phyloP scores from a whole-genome alignment of 345 rosid genomes.

The Reutealis trisperma region DNA sequence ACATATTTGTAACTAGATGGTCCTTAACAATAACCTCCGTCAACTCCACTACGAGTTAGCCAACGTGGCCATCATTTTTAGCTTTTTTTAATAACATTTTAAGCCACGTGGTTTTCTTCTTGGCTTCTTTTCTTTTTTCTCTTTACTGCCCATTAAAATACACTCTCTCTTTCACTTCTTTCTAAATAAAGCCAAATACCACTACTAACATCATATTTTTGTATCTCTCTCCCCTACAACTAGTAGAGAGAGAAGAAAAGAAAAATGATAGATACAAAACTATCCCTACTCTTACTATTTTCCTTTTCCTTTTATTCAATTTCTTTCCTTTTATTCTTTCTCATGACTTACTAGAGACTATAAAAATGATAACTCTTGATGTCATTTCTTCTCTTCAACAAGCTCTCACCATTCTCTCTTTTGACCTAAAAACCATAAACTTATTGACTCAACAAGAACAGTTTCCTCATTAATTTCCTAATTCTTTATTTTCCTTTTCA shows the following conservation, averaged over 20 bases:
- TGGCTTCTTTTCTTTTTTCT: neutral
- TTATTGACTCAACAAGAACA: neutral
- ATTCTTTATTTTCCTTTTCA: constrained; percentile 41
- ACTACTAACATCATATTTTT: neutral
- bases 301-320: constrained; percentile 16
- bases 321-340: constrained; percentile 23
- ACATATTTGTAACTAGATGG: no score
- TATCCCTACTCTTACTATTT: constrained; percentile 14
- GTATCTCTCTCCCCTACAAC: neutral
- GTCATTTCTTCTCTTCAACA: constrained; percentile 54
- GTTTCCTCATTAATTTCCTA: neutral
- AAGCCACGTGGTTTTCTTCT: no score
- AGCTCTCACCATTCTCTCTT: constrained; percentile 44
- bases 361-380: constrained; percentile 38
- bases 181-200: constrained; percentile 15
- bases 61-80: no score
- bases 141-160: neutral
- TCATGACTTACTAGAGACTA: constrained; percentile 28
- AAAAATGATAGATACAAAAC: neutral
- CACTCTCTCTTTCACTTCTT: neutral
- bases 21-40: no score
- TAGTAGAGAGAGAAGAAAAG: neutral
- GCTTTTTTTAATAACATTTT: no score
- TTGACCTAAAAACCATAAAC: constrained; percentile 33
- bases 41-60: no score